Conservation (phyloP, 1,284 basidiomycete genomes). For the Microbotryum intermedium region DNA sequence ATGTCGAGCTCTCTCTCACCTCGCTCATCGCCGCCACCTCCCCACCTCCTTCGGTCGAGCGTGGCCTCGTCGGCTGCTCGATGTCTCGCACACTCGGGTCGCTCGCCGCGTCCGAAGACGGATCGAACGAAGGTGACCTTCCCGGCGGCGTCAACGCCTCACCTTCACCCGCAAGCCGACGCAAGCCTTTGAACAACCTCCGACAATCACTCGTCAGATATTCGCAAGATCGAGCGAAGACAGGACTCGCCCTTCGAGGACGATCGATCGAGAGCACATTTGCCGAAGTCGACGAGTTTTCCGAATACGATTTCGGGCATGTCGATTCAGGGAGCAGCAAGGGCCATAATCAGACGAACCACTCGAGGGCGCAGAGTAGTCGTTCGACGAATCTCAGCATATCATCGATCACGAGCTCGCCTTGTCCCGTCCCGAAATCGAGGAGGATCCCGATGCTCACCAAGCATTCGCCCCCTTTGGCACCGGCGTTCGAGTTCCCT, state of each 20-base stretch:
- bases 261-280: conserved; percentile 12
- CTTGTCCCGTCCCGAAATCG: conserved; percentile 13
- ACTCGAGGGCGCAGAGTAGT: conserved; percentile 5
- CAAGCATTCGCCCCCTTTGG: neutral
- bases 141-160: neutral
- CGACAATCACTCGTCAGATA: neutral
- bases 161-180: too few species aligned
- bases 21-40: conserved; percentile 13
- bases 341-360: neutral
- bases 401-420: conserved; percentile 16
- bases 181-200: neutral
- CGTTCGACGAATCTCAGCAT: conserved; percentile 24
- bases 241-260: neutral
- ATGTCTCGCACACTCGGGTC: neutral
- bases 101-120: neutral
- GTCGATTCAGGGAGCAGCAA: neutral
- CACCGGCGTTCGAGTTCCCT: conserved; percentile 19
- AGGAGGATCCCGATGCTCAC: conserved; percentile 24
- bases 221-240: neutral
- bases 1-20: conserved; percentile 9
- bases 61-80: neutral
- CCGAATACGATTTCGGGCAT: neutral
- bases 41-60: conserved; percentile 9
- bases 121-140: neutral
- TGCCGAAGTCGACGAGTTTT: neutral